A percentile compares a stretch with the other conserved stretches of the same genome.
phyloP scores from a whole-genome alignment of 2,329 filamentous ascomycete species.

The Exophiala sideris region DNA sequence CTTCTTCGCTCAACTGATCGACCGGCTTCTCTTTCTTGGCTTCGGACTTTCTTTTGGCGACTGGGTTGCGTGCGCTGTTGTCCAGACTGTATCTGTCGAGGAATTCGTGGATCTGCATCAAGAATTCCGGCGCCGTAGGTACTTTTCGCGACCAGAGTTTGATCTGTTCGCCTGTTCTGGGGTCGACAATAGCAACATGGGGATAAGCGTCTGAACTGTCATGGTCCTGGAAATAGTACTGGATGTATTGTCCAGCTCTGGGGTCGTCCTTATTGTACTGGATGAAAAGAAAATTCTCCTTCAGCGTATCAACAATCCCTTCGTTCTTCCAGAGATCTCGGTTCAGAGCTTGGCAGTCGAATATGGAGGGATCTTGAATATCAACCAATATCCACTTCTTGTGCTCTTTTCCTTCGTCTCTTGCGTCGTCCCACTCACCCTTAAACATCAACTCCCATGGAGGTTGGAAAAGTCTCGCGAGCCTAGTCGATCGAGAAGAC shows the following conservation, averaged over 20 bases:
- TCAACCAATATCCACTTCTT: conserved; percentile 97
- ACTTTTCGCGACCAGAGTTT: conserved; percentile 90
- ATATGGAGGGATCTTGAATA: conserved; percentile 87
- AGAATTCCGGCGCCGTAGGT: conserved; percentile 72
- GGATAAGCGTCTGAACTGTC: conserved; percentile 89
- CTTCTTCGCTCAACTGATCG: conserved; percentile 89
- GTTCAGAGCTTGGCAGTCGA: conserved; percentile 91
- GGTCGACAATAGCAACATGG: conserved; percentile 93
- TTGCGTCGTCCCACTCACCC: conserved; percentile 76
- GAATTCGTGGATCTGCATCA: conserved; percentile 90
- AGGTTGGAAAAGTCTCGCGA: conserved; percentile 89
- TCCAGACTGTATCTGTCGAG: conserved; percentile 94
- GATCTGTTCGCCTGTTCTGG: conserved; percentile 91
- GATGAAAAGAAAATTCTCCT: conserved; percentile 91
- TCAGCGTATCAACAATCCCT: conserved; percentile 72
- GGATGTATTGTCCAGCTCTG: conserved; percentile 74
- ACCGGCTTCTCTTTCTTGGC: conserved; percentile 68
- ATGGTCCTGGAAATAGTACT: conserved; percentile 80
- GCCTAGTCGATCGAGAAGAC: conserved; percentile 68
- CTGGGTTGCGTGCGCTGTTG: conserved; percentile 85
- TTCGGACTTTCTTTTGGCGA: conserved; percentile 73
- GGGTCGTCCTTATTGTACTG: conserved; percentile 88
- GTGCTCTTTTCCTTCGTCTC: conserved; percentile 78
- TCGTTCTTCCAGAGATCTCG: conserved; percentile 93
- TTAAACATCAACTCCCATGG: conserved; percentile 85